Evolutionary conservation across 2,329 filamentous ascomycete genomes (phyloP), one percentile per base, ranked within the genome.

Genomic region (Colletotrichum tabaci): DNA sequence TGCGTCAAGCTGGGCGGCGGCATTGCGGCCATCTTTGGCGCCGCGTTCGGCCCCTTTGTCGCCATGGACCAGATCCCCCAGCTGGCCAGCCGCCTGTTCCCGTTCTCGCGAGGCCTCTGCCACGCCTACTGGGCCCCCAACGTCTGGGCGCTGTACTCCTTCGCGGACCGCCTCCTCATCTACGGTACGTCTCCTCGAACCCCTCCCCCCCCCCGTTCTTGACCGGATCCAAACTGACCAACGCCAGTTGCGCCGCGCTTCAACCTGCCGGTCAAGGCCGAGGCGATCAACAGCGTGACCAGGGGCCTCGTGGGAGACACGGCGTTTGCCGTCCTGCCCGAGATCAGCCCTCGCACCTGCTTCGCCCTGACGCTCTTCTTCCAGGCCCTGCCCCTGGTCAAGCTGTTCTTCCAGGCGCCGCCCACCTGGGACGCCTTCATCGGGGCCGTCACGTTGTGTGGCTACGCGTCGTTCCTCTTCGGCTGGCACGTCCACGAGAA

Each of bases 401-500:
- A 95, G 81, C 90, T 98, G 49, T 97, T 98, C 84, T 79, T 90
- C 56, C 87, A 88, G 61, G 69, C 65, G 18, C 69, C 69, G 38
- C 94, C 95, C 2, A 94, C 90, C 0, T 98, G 94, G 94, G 93
- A 97, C 73, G 93, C 89, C 67, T 98, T 99, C 79, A 89, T 98
- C 52, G 94, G 94, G 4, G 92, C 94, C 0, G 89, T 98, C 55
- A 98, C 96, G 0, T 90, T 98, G 18, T 98, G 96, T 78, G 96
- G 94, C 70, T 99, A 98, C 79, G 93, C 96, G 0, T 98, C 96
- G 0, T 99, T 99, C 84, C 87, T 99, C 12, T 98, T 98, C 77
- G 96, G 96, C 67, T 99, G 96, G 95, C 96, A 99, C 79, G 96
- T 99, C 10, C 96, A 99, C 77, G 96, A 99, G 80, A 99, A 99